Base-by-base conservation (phyloP, 768 basidiomycete species). In the Leccinum subgranulosum region DNA sequence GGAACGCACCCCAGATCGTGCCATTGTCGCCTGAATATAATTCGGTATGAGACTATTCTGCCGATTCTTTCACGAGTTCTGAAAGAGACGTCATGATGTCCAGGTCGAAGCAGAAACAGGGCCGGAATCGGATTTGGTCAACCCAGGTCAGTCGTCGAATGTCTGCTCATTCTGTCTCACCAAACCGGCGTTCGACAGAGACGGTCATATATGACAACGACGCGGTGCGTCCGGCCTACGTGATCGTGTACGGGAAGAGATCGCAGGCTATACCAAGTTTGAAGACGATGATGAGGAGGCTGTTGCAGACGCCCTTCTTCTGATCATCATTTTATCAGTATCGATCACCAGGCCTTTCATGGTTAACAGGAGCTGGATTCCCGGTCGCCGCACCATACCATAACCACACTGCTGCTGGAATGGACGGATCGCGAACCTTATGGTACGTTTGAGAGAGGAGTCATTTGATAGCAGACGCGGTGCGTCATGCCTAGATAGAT, bases 151-250 rank as follows among this genome's bases (percentile, higher is more conserved):
- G 50, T 43, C 7, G 6, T 33, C 31, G 31, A 33, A 17, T 17
- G 7, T 31, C 17, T 25, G 11, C 4, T 6, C 3, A 41, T n/a
- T 12, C 6, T 15, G 31, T 19, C 41, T 27, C 59, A 23, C 25
- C 27, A 59, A 21, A 27, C 25, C 10, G 2, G 15, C 4, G 14
- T 21, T 43, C 1, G 14, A 34, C 10, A 61, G 59, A 61, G 33
- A 62, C 60, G 48, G 55, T 61, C 33, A 51, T 61, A 49, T 61
- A 61, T 31, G 28, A 61, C 43, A 29, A 61, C 55, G 60, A 61
- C 43, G 60, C 54, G 17, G 60, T 57, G 51, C 60, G 60, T 53
- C 60, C 55, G 1, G 60, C 60, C 14, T 60, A 53, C 28, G 48
- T 62, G 21, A 47, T 61, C 28, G 51, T 62, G 6, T 61, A 61